Evolutionary conservation across 495 filamentous ascomycete species (phyloP).

Genomic region (Tricharina praecox): DNA sequence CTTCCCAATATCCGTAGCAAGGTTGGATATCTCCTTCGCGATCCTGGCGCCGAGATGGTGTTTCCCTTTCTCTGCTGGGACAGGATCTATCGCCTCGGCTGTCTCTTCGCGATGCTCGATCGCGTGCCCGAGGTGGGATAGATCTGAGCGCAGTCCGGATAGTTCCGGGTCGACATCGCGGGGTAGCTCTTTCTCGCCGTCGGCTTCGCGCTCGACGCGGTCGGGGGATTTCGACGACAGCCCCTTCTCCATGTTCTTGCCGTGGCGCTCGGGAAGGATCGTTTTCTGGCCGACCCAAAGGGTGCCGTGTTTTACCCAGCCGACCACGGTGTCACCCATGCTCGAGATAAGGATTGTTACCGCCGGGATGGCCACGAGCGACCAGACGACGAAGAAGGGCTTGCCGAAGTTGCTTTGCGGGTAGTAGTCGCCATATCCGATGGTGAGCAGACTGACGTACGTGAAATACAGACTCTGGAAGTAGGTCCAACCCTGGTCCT

Average conservation of each 20-base stretch:
- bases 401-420: constrained; percentile 55
- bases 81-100: no score
- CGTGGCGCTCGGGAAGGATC: constrained; percentile 44
- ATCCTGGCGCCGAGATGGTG: constrained; percentile 23
- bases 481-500: constrained; percentile 52
- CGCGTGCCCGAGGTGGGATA: not conserved
- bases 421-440: constrained; percentile 68
- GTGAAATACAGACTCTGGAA: constrained; percentile 66
- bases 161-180: not conserved
- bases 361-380: constrained; percentile 61
- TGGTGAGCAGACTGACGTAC: constrained; percentile 62
- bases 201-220: constrained; percentile 28
- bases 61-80: no score
- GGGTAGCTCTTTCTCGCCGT: not conserved
- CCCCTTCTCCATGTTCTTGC: constrained; percentile 2
- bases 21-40: constrained; percentile 42
- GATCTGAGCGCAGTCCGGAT: not conserved
- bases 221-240: constrained; percentile 7
- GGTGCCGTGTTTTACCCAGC: constrained; percentile 48
- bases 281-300: constrained; percentile 56
- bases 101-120: not conserved
- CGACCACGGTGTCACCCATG: constrained; percentile 64
- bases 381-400: constrained; percentile 82
- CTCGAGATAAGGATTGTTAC: constrained; percentile 73
- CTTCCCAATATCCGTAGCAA: constrained; percentile 45